phyloP scores from a whole-genome alignment of 2,329 filamentous ascomycete genomes.

The Dissoconium aciculare region DNA sequence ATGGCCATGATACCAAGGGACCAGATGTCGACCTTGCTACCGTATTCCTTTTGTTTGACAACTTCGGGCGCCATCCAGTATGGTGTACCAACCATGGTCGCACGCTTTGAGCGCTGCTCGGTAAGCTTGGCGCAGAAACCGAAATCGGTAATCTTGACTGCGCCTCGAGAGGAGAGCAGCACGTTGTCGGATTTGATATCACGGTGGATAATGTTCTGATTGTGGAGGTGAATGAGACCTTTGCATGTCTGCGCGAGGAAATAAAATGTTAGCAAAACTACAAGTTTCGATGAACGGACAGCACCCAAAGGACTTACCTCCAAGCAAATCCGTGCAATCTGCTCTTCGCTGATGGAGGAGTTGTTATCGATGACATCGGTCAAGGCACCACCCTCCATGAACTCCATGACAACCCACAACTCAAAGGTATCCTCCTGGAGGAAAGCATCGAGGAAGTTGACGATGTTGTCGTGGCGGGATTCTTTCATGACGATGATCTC shows the following conservation, averaged over 20 bases:
- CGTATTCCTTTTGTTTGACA: constrained; percentile 98
- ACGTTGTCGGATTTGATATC: constrained; percentile 99
- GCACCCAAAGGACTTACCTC: constrained; percentile 57
- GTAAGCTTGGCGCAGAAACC: constrained; percentile 98
- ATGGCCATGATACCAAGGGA: constrained; percentile 98
- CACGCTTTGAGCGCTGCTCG: constrained; percentile 89
- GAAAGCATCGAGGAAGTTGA: constrained; percentile 96
- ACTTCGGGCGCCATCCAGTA: constrained; percentile 99
- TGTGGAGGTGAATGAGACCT: constrained; percentile 84
- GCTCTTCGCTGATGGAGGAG: constrained; percentile 79
- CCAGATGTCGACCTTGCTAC: constrained; percentile 97
- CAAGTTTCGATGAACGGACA: not conserved
- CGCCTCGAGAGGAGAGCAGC: constrained; percentile 78
- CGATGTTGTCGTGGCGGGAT: constrained; percentile 93
- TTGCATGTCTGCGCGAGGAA: constrained; percentile 60
- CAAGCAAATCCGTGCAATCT: constrained; percentile 91
- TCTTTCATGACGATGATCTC: constrained; percentile 99
- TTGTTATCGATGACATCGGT: constrained; percentile 99
- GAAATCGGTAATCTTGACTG: constrained; percentile 94
- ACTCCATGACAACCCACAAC: constrained; percentile 99
- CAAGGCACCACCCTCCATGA: constrained; percentile 94
- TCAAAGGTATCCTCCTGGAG: constrained; percentile 86
- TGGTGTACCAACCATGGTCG: constrained; percentile 96
- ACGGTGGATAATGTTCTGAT: constrained; percentile 93
- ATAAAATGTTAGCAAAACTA: constrained; percentile 16